Evolutionary conservation across 495 filamentous ascomycete genomes (phyloP).

Genomic region (Evansstolkia leycettana): DNA sequence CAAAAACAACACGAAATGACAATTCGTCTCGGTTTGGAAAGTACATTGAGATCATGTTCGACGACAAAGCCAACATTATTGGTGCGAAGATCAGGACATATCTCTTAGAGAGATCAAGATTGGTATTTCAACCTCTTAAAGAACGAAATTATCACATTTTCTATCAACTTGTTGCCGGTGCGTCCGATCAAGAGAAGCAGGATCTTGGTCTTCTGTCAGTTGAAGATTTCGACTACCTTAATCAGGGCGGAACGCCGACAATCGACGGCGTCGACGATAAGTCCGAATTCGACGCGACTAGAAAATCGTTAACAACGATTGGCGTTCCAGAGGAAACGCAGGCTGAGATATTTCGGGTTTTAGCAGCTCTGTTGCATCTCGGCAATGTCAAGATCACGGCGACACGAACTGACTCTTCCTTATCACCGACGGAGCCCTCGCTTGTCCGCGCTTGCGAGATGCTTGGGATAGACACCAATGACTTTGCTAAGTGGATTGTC

Average conservation of each 20-base stretch:
- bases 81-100: conserved; percentile 96
- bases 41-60: conserved; percentile 99
- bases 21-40: conserved; percentile 99
- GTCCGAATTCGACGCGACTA: conserved; percentile 80
- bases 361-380: conserved; percentile 87
- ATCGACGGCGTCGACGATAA: conserved; percentile 97
- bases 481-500: conserved; percentile 97
- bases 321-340: conserved; percentile 67
- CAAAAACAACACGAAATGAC: conserved; percentile 97
- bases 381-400: conserved; percentile 93
- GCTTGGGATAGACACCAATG: conserved; percentile 71
- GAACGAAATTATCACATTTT: conserved; percentile 99
- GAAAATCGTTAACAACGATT: conserved; percentile 75
- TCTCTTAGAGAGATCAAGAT: conserved; percentile 82
- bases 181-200: conserved; percentile 71
- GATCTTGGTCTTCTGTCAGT: conserved; percentile 64
- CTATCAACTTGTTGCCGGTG: conserved; percentile 93
- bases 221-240: conserved; percentile 91
- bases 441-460: conserved; percentile 73
- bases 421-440: conserved; percentile 70
- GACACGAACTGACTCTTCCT: conserved; percentile 72
- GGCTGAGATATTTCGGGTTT: conserved; percentile 74
- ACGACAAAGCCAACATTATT: conserved; percentile 89
- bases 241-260: conserved; percentile 80
- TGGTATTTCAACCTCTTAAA: conserved; percentile 97